Conservation (phyloP, 192 early-diverging fungal species). For the Bifiguratus adelaidae region DNA sequence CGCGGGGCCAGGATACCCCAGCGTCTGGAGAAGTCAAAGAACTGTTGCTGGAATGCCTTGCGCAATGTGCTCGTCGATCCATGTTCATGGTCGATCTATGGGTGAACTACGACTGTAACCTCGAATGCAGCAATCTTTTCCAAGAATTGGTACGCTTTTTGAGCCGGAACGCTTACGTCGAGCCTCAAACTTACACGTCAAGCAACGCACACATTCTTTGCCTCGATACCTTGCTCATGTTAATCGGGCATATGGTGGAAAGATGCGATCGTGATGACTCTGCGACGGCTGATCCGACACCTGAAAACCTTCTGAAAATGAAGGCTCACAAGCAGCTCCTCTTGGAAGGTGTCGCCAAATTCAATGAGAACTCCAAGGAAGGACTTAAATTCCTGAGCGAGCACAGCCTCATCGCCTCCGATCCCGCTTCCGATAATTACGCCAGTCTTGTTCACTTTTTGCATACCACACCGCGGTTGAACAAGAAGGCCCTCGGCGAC, state of each 20-base stretch:
- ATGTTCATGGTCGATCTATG: constrained; percentile 81
- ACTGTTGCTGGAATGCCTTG: constrained; percentile 69
- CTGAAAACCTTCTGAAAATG: constrained; percentile 22
- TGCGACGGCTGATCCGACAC: no score
- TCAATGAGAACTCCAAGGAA: constrained; percentile 80
- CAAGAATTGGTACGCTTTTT: constrained; percentile 75
- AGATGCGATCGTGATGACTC: constrained; percentile 30
- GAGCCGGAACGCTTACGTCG: constrained; percentile 69
- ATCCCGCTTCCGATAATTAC: constrained; percentile 33
- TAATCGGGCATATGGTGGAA: constrained; percentile 60
- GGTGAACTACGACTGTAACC: constrained; percentile 89
- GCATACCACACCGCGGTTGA: constrained; percentile 69
- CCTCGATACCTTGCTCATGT: constrained; percentile 62
- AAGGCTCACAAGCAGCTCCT: constrained; percentile 72
- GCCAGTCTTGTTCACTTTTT: constrained; percentile 65
- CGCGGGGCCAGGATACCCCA: constrained; percentile 7
- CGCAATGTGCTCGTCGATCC: constrained; percentile 63
- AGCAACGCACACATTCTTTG: constrained; percentile 58
- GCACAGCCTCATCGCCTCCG: constrained; percentile 23
- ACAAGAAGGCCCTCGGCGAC: constrained; percentile 82
- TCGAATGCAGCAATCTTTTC: constrained; percentile 76
- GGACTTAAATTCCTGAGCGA: constrained; percentile 73
- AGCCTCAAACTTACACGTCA: constrained; percentile 49
- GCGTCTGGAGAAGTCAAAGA: constrained; percentile 77
- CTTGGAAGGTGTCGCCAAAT: constrained; percentile 64